A percentile compares a stretch with the other conserved stretches of the same genome.
Evolutionary conservation across 23 red algal genomes (phyloP).

Genomic region (Cyanidiococcus yangmingshanensis): DNA sequence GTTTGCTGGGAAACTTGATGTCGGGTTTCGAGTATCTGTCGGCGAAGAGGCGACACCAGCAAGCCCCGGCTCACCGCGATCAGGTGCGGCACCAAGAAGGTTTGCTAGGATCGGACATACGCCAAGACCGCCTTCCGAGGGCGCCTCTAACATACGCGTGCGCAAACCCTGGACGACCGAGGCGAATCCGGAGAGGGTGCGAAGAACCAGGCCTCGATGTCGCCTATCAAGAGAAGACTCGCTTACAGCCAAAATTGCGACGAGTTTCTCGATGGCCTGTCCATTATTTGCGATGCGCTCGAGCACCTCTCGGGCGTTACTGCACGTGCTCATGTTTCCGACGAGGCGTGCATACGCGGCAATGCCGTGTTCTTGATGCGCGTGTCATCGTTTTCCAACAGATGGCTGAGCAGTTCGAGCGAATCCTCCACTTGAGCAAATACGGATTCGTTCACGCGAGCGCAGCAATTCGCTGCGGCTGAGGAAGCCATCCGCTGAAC

Average conservation of each 20-base stretch:
- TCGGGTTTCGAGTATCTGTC: background rate
- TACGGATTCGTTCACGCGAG: conserved; percentile 3
- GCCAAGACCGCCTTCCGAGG: background rate
- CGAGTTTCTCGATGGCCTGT: background rate
- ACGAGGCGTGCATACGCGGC: background rate
- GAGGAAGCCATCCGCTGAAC: conserved; percentile 76
- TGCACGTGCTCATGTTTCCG: background rate
- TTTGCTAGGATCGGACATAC: background rate
- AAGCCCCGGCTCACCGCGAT: background rate
- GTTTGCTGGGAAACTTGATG: background rate
- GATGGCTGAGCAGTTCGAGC: conserved; percentile 8
- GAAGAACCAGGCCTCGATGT: background rate
- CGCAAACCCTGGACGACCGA: background rate
- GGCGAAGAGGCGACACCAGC: background rate
- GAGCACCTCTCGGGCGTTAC: background rate
- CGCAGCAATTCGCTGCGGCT: conserved; percentile 75
- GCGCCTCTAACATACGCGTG: background rate
- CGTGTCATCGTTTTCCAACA: conserved; percentile 13
- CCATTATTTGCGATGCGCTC: background rate
- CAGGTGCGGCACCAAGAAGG: background rate
- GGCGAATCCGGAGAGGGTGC: background rate
- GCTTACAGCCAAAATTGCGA: background rate
- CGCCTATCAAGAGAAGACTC: background rate
- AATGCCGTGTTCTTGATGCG: background rate
- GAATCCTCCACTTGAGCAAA: background rate